Evolutionary conservation across 2,329 filamentous ascomycete genomes (phyloP).

Genomic region (Ceratocystis papillata): DNA sequence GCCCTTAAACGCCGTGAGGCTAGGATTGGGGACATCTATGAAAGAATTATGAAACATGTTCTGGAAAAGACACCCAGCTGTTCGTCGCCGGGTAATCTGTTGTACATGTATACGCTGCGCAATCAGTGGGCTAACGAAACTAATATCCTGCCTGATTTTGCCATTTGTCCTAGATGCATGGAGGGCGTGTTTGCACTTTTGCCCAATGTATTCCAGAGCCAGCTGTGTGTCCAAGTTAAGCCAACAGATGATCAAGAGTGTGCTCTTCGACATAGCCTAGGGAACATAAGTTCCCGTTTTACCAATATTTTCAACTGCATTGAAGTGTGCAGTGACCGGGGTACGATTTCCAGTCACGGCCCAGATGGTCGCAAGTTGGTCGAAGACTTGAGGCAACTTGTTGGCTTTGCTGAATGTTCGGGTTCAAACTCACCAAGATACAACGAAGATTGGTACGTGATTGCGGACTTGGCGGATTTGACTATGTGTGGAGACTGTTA

Average conservation of each 20-base stretch:
- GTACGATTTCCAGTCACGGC: constrained; percentile 28
- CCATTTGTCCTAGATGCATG: constrained; percentile 65
- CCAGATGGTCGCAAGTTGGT: constrained; percentile 53
- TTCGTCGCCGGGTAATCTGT: constrained; percentile 35
- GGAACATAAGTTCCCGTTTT: constrained; percentile 43
- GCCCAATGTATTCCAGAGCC: constrained; percentile 36
- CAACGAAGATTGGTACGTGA: constrained; percentile 64
- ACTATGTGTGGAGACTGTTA: constrained; percentile 84
- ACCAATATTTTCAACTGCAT: constrained; percentile 53
- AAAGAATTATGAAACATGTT: constrained; percentile 47
- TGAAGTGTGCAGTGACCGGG: constrained; percentile 38
- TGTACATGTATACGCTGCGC: constrained; percentile 62
- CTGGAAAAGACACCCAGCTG: constrained; percentile 28
- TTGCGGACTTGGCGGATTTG: constrained; percentile 63
- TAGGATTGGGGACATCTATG: constrained; percentile 56
- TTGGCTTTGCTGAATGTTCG: constrained; percentile 31
- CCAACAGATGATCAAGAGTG: constrained; percentile 32
- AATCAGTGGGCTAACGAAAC: constrained; percentile 50
- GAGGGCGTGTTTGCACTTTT: constrained; percentile 52
- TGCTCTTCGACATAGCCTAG: constrained; percentile 45
- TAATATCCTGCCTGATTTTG: constrained; percentile 56
- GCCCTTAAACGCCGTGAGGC: constrained; percentile 58
- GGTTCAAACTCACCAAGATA: constrained; percentile 56
- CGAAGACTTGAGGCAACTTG: constrained; percentile 49
- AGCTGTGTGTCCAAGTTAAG: constrained; percentile 49